Base-by-base conservation (phyloP, 2,329 filamentous ascomycete species). In the Trichoderma breve region DNA sequence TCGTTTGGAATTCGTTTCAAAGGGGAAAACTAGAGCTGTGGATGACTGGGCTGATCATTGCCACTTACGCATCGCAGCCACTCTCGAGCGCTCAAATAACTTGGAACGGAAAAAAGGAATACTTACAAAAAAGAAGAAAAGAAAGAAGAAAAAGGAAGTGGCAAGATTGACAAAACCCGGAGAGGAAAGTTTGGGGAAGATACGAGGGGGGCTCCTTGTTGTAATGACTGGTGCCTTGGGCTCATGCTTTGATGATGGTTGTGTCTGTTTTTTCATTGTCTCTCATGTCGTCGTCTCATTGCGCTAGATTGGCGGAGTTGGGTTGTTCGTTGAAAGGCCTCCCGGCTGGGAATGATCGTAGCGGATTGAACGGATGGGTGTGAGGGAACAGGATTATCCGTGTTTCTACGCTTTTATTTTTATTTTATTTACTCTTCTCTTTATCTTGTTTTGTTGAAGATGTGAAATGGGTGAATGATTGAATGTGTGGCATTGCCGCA, bases 291-390 rank as follows among this genome's bases (percentile, higher is more conserved):
- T 74, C 74, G 73, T 58, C 70, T 76, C 74, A 75, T 76, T 76
- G 75, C 74, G 72, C 75, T 76, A 77, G 75, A 76, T 74, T 76
- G 74, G 76, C 66, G 76, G 76, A 75, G 75, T 76, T 76, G 73
- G 75, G 74, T 76, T 75, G 71, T 74, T 74, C 71, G 65, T 73
- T 74, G 60, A 73, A 73, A 74, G 67, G 73, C 72, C 71, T 73
- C 66, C 73, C 69, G 72, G 68, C 73, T 67, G 71, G 75, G 69
- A 73, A 76, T 74, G 71, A 73, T 74, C 71, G 74, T 73, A 73
- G 75, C 72, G 73, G 74, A 74, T 73, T 18, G 74, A 73, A 70
- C 71, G 70, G 75, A 73, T 70, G 73, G 73, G 71, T 71, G 62
- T 69, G 65, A 70, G 66, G 61, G 62, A 67, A 66, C 62, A 70